Evolutionary conservation across 108 stramenopile species (phyloP).

Genomic region (Pinguiococcus pyrenoidosus): DNA sequence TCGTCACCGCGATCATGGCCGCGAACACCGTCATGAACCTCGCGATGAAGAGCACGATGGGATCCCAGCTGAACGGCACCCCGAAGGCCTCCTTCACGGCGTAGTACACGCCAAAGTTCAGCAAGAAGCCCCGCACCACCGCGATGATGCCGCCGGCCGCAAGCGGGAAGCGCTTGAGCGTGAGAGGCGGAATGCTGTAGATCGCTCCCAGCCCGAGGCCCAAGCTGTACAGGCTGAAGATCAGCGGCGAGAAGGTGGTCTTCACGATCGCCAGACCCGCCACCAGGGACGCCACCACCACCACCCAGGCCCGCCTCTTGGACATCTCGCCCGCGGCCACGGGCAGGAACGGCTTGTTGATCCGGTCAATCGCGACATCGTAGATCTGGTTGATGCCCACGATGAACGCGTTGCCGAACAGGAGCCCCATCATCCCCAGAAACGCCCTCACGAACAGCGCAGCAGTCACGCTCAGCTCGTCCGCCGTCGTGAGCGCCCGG

Average conservation of each 20-base stretch:
- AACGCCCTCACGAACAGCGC: constrained; percentile 62
- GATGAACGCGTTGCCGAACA: constrained; percentile 86
- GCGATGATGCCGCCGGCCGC: constrained; percentile 82
- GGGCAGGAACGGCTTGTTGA: constrained; percentile 91
- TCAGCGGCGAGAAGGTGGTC: constrained; percentile 57
- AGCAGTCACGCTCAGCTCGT: constrained; percentile 51
- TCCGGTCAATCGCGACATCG: constrained; percentile 73
- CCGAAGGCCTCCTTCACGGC: constrained; percentile 86
- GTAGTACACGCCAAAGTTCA: constrained; percentile 93
- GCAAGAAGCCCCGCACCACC: constrained; percentile 77
- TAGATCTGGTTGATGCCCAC: constrained; percentile 95
- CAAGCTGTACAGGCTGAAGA: constrained; percentile 71
- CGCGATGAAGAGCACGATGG: constrained; percentile 74
- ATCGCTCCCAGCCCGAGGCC: constrained; percentile 68
- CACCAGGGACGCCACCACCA: constrained; percentile 39
- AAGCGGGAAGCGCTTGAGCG: constrained; percentile 75
- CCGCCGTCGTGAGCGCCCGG: constrained; percentile 71
- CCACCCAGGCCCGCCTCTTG: constrained; percentile 55
- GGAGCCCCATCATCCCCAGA: constrained; percentile 68
- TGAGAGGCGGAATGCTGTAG: constrained; percentile 81
- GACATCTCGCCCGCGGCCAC: constrained; percentile 87
- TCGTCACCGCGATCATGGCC: constrained; percentile 79
- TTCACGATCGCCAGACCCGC: constrained; percentile 16
- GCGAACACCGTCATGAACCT: constrained; percentile 90
- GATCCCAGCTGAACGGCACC: constrained; percentile 71